phyloP scores from a whole-genome alignment of 805 yeast genomes.

The Sugiyamaella marilandica region DNA sequence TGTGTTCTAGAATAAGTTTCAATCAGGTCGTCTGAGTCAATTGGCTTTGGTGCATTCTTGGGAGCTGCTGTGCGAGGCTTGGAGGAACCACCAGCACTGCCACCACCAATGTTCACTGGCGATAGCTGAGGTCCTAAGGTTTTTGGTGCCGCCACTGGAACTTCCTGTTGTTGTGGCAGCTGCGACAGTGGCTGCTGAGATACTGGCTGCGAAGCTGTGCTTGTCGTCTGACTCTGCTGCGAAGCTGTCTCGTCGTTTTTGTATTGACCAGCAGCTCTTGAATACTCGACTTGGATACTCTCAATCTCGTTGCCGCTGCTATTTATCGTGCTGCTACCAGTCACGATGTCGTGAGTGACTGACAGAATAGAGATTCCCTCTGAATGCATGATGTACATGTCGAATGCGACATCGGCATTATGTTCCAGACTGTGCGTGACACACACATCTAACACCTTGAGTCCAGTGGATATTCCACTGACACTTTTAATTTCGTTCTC shows the following conservation, averaged over 20 bases:
- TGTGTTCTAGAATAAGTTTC: slow-evolving; percentile 15
- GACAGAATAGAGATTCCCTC: slow-evolving; percentile 19
- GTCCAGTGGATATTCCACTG: not conserved
- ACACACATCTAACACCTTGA: slow-evolving; percentile 11
- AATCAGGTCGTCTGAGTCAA: not conserved
- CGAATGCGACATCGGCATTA: slow-evolving; percentile 12
- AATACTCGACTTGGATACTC: not conserved
- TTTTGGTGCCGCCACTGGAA: not conserved
- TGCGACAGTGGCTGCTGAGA: not conserved
- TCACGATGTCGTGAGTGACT: slow-evolving; percentile 8
- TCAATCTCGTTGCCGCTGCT: not conserved
- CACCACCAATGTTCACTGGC: not conserved
- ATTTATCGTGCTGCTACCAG: not conserved
- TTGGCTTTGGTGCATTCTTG: not conserved
- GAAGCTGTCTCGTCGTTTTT: not conserved
- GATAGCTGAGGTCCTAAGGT: not conserved
- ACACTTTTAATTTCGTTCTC: not conserved
- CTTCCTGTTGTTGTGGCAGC: not conserved
- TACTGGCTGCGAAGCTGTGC: not conserved
- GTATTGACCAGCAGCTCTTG: not conserved
- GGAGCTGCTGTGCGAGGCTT: too few species aligned
- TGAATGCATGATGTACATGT: slow-evolving; percentile 19
- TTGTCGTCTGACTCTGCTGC: not conserved
- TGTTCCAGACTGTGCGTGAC: slow-evolving; percentile 15
- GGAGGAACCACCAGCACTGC: not conserved